Evolutionary conservation across 106 monocot species (phyloP).

Genomic region (Dioscorea zingiberensis): DNA sequence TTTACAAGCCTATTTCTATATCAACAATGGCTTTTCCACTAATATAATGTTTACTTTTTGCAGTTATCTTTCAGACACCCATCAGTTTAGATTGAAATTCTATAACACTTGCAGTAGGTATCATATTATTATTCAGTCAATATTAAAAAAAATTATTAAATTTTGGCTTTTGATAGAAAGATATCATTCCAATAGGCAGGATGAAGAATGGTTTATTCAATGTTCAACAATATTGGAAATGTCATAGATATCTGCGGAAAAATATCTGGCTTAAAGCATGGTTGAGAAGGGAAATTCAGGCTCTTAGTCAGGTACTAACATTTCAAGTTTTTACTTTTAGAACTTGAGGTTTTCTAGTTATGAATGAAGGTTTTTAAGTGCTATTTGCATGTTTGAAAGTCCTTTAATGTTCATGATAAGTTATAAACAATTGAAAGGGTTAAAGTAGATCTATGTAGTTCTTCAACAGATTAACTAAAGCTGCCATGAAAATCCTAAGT

Average conservation of each 20-base stretch:
- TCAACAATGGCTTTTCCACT: neutral
- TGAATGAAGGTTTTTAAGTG: too few species aligned
- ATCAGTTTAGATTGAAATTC: conserved; percentile 35
- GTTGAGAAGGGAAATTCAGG: conserved; percentile 72
- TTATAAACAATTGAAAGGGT: too few species aligned
- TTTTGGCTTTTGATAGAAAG: conserved; percentile 1
- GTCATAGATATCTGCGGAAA: conserved; percentile 32
- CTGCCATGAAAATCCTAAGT: too few species aligned
- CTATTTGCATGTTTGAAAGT: too few species aligned
- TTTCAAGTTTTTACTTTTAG: too few species aligned
- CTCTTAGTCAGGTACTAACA: conserved; percentile 52
- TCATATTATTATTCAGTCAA: neutral
- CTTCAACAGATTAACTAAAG: too few species aligned
- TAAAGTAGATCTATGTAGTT: too few species aligned
- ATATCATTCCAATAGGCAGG: conserved; percentile 13
- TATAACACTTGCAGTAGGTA: conserved; percentile 29
- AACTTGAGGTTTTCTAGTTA: too few species aligned
- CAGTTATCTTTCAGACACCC: conserved; percentile 40
- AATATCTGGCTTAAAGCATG: conserved; percentile 60
- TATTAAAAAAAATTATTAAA: neutral
- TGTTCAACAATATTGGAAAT: conserved; percentile 54
- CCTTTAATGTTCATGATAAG: too few species aligned
- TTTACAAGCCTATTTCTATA: too few species aligned
- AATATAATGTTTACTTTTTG: conserved; percentile 13
- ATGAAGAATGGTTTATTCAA: conserved; percentile 13